phyloP scores from a whole-genome alignment of 163 green algal species.

The Chlamydomonas reinhardtii region DNA sequence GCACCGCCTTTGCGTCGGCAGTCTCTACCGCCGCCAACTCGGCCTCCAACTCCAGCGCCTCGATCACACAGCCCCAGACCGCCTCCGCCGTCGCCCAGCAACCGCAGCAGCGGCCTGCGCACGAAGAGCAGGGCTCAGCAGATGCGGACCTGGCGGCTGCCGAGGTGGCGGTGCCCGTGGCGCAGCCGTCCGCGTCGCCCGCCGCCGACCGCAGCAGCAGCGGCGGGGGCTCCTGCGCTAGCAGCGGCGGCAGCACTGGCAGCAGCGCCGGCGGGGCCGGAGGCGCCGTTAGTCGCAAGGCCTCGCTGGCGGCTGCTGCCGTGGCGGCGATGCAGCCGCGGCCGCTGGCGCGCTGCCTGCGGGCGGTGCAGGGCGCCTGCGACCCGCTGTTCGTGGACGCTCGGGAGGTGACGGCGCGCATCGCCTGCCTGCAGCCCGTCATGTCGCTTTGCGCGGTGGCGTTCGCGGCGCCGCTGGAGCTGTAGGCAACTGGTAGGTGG shows the following conservation, averaged over 20 bases:
- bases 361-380: conserved; percentile 42
- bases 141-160: no score
- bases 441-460: conserved; percentile 50
- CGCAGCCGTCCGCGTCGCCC: no score
- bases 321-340: conserved; percentile 34
- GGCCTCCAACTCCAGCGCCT: no score
- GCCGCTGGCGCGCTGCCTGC: conserved; percentile 46
- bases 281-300: background rate
- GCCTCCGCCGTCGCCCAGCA: no score
- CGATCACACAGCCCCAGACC: no score
- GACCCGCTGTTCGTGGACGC: conserved; percentile 41
- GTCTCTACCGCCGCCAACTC: no score
- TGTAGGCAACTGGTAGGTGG: no score
- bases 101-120: no score
- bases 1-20: no score
- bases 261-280: background rate
- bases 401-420: conserved; percentile 49
- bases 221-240: background rate
- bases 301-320: conserved; percentile 26
- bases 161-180: no score
- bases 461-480: conserved; percentile 44
- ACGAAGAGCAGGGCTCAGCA: background rate
- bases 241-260: background rate
- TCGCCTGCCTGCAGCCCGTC: conserved; percentile 37
- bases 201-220: background rate